Base-by-base conservation (phyloP, 179 eudicot species). In the Camellia oleifera region DNA sequence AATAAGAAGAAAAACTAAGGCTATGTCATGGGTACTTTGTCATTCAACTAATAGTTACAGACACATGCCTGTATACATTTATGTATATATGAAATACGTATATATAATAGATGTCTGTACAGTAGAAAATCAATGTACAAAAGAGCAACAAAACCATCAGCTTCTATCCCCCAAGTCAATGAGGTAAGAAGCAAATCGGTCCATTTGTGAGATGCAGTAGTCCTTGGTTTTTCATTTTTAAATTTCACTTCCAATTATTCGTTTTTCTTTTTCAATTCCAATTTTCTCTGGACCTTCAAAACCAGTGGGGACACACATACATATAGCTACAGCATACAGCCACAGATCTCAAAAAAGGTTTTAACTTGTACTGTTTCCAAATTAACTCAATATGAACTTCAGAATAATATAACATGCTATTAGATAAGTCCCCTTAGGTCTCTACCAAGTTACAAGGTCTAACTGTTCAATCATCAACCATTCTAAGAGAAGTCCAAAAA, bases 241-340 rank as follows among this genome's bases (percentile, higher is more conserved):
- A 32, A 75, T 60, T 17, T 75, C 50, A 75, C 66, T 60, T 61
- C 64, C 65, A n/a, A 7, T 56, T 75, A 60, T 75, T 75, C 6
- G 0, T 68, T 14, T 40, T 12, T 42, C 3, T 54, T 54, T 54
- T 8, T 54, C 58, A 54, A 54, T 54, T 54, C 58, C 58, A 54
- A 54, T 2, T 54, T 54, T 54, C 58, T 69, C 64, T 14, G 20
- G 64, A 60, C 15, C 64, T 60, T 60, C 64, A 60, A 60, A 60
- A 60, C 20, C 18, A 60, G 4, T 48, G 52, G 52, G 52, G 52
- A n/a, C 13, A 17, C 74, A 71, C 10, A 17, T 40, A 63, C 63
- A 60, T 4, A 63, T 11, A 63, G 40, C 9, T 18, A 20, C 40
- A 63, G 32, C 40, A 63, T 7, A 63, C 40, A 63, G 11, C 67